A percentile compares a stretch with the other conserved stretches of the same genome.
phyloP scores from a whole-genome alignment of 352 stramenopile genomes.

The Lagenidium sp. region DNA sequence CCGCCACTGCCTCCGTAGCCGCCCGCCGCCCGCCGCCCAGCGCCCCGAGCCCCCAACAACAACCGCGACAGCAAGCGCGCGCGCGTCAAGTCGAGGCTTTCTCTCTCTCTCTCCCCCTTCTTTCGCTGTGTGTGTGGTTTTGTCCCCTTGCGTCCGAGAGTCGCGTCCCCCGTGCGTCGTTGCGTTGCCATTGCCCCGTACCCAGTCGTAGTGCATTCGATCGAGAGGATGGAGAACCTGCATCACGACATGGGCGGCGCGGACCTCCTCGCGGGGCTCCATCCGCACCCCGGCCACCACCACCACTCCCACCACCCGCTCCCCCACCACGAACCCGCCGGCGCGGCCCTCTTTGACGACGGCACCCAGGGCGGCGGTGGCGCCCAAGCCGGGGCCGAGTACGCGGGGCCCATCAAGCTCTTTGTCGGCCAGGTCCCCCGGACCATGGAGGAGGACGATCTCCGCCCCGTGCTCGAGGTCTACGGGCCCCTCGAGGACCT shows the following conservation, averaged over 20 bases:
- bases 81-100: no score
- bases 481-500: slow-evolving; percentile 82
- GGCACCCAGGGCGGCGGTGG: neutral
- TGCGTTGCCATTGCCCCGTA: neutral
- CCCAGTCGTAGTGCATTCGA: no score
- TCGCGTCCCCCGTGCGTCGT: neutral
- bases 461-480: slow-evolving; percentile 78
- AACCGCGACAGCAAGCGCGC: no score
- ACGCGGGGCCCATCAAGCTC: slow-evolving; percentile 56
- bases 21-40: no score
- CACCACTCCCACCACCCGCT: slow-evolving; percentile 4
- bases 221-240: slow-evolving; percentile 11
- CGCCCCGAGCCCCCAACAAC: slow-evolving; percentile 1
- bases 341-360: slow-evolving; percentile 5
- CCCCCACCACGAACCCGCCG: slow-evolving; percentile 3
- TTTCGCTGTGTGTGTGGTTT: neutral
- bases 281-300: slow-evolving; percentile 2
- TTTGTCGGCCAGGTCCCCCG: slow-evolving; percentile 84
- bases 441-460: slow-evolving; percentile 81
- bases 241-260: neutral
- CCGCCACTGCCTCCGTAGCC: no score
- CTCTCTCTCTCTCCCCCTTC: neutral
- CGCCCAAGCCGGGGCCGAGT: neutral
- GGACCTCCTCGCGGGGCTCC: neutral
- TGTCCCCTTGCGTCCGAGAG: neutral